Evolutionary conservation across 108 stramenopile species (phyloP), one percentile per base, ranked within the genome.

Genomic region (Stephanodiscus minutulus): DNA sequence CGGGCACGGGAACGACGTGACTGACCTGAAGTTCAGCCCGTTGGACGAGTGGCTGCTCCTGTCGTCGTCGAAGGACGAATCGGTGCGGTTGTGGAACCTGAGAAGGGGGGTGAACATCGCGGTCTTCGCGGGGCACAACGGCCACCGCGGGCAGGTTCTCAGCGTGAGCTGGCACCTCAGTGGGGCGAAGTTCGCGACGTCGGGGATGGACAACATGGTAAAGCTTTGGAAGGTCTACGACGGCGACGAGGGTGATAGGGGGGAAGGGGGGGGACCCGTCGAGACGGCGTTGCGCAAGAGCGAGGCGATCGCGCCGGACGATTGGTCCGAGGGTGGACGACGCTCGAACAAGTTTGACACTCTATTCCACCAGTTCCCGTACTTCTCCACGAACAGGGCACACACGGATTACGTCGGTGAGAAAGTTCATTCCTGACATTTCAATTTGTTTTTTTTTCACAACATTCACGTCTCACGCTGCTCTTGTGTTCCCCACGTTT

Each of bases 11-110:
- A 79, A 86, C 68, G 77, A 84, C 27, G 72, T 95, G 17, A 88
- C 87, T 48, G 86, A 91, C 66, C 43, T 89, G 58, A 81, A 83
- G 70, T 74, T 74, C 65, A 74, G 77, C 60, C 89, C 91, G 0
- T 68, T 70, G 2, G 78, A 92, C 57, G 86, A 87, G 60, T 74
- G 65, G 62, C 64, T 94, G 0, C 49, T 94, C 24, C 58, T 91
- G 9, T 83, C 86, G 36, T 87, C 91, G n/a, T 92, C 91, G 21
- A 84, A 91, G 46, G 90, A 95, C 58, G 88, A 92, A 57, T 83
- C 78, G 20, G 55, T 94, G 10, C 82, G 95, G 8, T 61, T 97
- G 29, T 97, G 97, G 97, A 95, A 96, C 76, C 27, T 95, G 15
- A 67, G 70, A 31, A 69, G 76, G 20, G 76, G 80, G 21, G 64